These are phyloP conservation scores for Boletus tomentosulus DNA, from an alignment of 768 basidiomycete genomes.

Conservation along the genomic window DNA sequence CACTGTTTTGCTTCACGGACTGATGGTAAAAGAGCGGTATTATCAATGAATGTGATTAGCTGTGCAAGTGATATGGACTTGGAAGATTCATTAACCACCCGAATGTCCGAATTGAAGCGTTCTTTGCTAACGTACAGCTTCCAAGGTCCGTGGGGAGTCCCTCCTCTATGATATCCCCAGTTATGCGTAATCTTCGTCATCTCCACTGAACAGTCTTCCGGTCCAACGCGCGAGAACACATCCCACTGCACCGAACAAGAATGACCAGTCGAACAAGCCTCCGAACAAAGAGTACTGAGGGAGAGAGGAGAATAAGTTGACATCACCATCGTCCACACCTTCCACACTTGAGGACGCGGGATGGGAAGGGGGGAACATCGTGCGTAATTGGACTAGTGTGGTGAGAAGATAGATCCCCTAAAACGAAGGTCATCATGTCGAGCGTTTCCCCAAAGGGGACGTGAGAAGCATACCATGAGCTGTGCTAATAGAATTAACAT, in stretches of 20 bases:
- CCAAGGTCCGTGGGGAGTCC: not conserved
- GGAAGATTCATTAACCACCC: not conserved
- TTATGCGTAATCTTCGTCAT: constrained; percentile 14
- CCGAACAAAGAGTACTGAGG: constrained; percentile 74
- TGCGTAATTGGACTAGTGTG: constrained; percentile 77
- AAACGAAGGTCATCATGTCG: constrained; percentile 3
- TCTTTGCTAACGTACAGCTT: constrained; percentile 5
- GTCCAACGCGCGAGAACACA: constrained; percentile 54
- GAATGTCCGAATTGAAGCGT: not conserved
- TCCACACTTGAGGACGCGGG: constrained; percentile 13
- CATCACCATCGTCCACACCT: constrained; percentile 7
- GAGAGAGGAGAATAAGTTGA: constrained; percentile 66
- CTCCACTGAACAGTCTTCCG: constrained; percentile 29
- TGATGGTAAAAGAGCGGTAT: not conserved
- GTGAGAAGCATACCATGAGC: constrained; percentile 58
- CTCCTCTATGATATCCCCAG: not conserved
- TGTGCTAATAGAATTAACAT: constrained; percentile 77
- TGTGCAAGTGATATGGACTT: not conserved
- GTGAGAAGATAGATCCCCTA: constrained; percentile 83
- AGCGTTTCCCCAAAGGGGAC: constrained; percentile 4
- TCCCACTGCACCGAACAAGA: constrained; percentile 53
- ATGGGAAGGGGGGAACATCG: constrained; percentile 65
- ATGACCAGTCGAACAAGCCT: constrained; percentile 68
- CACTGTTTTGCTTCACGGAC: constrained; percentile 6
- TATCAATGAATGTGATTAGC: not conserved